Evolutionary conservation across 306 rosid genomes (phyloP), one percentile per base, ranked within the genome.

Genomic region (Begonia peltatifolia): DNA sequence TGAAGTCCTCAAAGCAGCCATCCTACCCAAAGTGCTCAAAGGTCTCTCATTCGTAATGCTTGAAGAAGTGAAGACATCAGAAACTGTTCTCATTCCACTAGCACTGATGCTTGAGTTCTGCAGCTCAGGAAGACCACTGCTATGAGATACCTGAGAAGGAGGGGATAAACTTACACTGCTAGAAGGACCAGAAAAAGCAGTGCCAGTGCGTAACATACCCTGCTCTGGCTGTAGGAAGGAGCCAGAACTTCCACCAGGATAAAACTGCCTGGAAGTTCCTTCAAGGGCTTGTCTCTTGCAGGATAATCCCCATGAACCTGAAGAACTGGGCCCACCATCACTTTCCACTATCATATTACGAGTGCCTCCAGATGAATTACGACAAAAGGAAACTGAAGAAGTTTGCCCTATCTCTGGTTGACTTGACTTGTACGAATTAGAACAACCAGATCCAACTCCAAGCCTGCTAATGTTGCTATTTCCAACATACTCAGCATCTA

Each of bases 271-370:
- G 61, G 95, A 75, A 66, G 78, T 77, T 59, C 77, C 85, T 75
- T 87, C 93, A 67, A 83, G 70, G 53, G 89, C 64, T 74, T 83
- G 83, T 59, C 95, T 72, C 77, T 87, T 87, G 79, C 95, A 79
- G 43, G 86, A 83, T 69, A 82, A 74, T 49, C 89, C 93, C 88
- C 93, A 87, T 58, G 72, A 73, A 17, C 71, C 85, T 36, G 86
- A 68, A 55, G 92, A 76, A 53, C 79, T 61, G 3, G 93, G 64
- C 54, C 66, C 68, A 46, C 63, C 56, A 59, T 71, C 65, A 60
- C 61, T 66, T 59, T 73, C 82, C 68, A 71, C 74, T 7, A 30
- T 30, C 23, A 71, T 63, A 71, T 61, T 65, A 54, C 69, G 64
- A 63, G 80, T 56, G 75, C 62, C 77, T 77, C 82, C 81, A 17